phyloP scores from a whole-genome alignment of 2,329 filamentous ascomycete genomes.

The Anthostomella pinea region DNA sequence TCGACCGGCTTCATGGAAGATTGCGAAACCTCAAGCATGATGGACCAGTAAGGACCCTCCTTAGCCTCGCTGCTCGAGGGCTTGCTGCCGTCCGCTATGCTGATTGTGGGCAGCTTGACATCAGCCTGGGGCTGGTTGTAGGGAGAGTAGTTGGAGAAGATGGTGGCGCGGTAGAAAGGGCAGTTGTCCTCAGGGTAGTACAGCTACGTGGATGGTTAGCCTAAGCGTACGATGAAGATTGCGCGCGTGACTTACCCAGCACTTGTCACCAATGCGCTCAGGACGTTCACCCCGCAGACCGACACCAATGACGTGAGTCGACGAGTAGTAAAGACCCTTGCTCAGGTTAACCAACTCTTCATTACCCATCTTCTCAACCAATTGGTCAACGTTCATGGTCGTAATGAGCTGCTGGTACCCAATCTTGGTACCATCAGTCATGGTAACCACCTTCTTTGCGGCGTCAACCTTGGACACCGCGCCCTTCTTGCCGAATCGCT shows the following conservation, averaged over 20 bases:
- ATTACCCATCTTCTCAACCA: conserved; percentile 85
- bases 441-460: conserved; percentile 74
- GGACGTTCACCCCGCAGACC: conserved; percentile 89
- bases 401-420: conserved; percentile 90
- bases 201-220: conserved; percentile 48
- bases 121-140: conserved; percentile 89
- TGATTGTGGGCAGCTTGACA: conserved; percentile 81
- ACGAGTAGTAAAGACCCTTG: conserved; percentile 95
- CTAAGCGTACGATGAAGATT: background rate
- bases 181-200: conserved; percentile 99
- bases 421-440: conserved; percentile 83
- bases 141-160: conserved; percentile 99
- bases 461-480: conserved; percentile 85
- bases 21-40: conserved; percentile 98
- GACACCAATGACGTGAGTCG: conserved; percentile 95
- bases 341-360: conserved; percentile 76
- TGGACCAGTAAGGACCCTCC: conserved; percentile 97
- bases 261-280: conserved; percentile 97
- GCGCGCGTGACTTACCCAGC: conserved; percentile 65
- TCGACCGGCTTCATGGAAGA: conserved; percentile 94
- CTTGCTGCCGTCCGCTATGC: conserved; percentile 82
- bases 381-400: conserved; percentile 92
- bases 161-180: conserved; percentile 98
- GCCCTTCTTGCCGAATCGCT: conserved; percentile 80
- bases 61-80: conserved; percentile 68